A percentile compares a stretch with the other conserved stretches of the same genome.
Evolutionary conservation across 1,284 basidiomycete species (phyloP).

Genomic region (Fomitopsis schrenkii): DNA sequence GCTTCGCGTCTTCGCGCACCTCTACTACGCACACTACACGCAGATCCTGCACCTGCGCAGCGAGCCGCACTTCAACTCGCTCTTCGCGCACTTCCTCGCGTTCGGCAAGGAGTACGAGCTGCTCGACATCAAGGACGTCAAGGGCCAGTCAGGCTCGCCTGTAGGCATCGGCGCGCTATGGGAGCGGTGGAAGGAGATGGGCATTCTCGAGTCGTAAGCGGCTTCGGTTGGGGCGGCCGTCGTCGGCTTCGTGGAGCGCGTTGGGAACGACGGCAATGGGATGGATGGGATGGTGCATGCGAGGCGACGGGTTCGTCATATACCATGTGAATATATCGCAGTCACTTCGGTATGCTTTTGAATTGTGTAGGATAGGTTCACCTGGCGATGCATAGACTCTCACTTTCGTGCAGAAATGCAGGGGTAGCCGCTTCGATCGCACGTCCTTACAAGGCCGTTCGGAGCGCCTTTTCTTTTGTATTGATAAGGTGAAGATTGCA

Average conservation of each 20-base stretch:
- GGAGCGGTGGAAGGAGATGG: conserved; percentile 88
- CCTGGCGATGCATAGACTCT: not conserved
- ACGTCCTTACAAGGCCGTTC: too few relatives aligned
- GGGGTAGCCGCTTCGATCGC: not conserved
- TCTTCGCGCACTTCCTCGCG: conserved; percentile 95
- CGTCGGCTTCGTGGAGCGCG: not conserved
- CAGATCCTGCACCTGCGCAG: conserved; percentile 92
- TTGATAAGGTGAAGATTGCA: not conserved
- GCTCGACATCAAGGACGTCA: conserved; percentile 86
- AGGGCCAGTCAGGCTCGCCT: conserved; percentile 56
- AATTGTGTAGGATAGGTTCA: not conserved
- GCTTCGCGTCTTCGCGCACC: conserved; percentile 94
- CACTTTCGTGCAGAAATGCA: not conserved
- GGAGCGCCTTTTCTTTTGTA: too few relatives aligned
- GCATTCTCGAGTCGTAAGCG: conserved; percentile 48
- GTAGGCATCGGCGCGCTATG: conserved; percentile 84
- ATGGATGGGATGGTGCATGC: conserved; percentile 5
- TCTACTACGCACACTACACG: conserved; percentile 94
- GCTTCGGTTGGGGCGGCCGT: not conserved
- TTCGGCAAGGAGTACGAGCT: conserved; percentile 94
- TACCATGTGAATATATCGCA: conserved; percentile 15
- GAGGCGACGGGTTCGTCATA: conserved; percentile 23
- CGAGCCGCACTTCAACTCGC: conserved; percentile 97
- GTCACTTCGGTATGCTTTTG: not conserved
- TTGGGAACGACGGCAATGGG: not conserved